Evolutionary conservation across 257 asterid genomes (phyloP).

Genomic region (Penstemon eatonii): DNA sequence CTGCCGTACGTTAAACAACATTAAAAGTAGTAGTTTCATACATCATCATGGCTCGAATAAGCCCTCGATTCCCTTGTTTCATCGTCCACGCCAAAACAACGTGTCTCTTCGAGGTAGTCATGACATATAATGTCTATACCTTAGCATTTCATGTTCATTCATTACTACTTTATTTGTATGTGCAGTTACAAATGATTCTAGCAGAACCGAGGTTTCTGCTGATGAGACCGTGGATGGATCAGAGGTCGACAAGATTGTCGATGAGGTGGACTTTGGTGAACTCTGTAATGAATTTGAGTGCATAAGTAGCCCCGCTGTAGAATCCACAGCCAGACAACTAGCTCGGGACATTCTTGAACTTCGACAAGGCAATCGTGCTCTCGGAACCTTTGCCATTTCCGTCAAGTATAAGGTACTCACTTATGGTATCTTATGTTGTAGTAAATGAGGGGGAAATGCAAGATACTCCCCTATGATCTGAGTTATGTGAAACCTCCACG

Average conservation of each 20-base stretch:
- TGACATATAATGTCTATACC: not conserved
- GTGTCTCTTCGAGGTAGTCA: conserved; percentile 42
- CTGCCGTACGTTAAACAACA: conserved; percentile 23
- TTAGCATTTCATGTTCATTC: not conserved
- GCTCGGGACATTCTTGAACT: conserved; percentile 84
- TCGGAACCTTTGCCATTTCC: conserved; percentile 62
- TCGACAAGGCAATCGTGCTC: conserved; percentile 78
- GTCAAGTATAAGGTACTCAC: conserved; percentile 69
- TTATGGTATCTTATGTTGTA: not conserved
- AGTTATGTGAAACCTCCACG: no score
- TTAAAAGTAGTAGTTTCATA: not conserved
- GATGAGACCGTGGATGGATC: conserved; percentile 43
- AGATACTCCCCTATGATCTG: no score
- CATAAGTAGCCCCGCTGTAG: conserved; percentile 82
- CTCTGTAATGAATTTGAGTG: conserved; percentile 92
- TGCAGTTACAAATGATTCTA: conserved; percentile 69
- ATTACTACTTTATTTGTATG: not conserved
- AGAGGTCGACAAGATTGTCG: conserved; percentile 75
- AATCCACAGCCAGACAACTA: conserved; percentile 86
- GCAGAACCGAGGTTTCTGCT: conserved; percentile 44
- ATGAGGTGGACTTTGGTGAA: conserved; percentile 83
- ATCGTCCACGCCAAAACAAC: conserved; percentile 24
- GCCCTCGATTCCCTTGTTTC: conserved; percentile 27
- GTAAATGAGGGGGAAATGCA: not conserved
- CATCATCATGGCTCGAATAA: conserved; percentile 16